These are phyloP conservation scores for Tritrichomonas foetus DNA, from an alignment of 208 protist genomes.

Conservation along the genomic window DNA sequence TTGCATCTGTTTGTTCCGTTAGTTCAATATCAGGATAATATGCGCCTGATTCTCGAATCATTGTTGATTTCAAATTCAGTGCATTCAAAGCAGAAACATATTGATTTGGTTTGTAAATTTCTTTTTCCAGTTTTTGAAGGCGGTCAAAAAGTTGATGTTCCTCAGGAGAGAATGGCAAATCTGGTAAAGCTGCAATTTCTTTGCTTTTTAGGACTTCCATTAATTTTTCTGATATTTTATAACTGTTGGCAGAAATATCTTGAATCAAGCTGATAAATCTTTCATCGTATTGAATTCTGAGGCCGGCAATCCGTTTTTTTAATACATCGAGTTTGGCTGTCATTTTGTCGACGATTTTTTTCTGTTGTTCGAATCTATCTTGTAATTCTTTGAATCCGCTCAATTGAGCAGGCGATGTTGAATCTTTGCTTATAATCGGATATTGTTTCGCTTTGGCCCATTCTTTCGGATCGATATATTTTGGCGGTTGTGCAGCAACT, in stretches of 20 bases:
- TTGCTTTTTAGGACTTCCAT: not conserved
- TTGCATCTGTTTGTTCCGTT: not conserved
- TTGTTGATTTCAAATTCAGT: not conserved
- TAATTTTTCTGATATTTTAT: not conserved
- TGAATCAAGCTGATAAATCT: not conserved
- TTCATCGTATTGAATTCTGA: not conserved
- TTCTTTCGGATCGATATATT: not conserved
- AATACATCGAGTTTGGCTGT: not conserved
- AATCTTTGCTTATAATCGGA: no score
- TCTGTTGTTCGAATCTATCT: not conserved
- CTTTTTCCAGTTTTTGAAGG: not conserved
- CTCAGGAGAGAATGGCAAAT: not conserved
- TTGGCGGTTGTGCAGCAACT: not conserved
- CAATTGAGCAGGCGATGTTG: not conserved
- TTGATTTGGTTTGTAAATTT: slow-evolving; percentile 12
- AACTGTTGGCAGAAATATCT: not conserved
- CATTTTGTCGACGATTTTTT: not conserved
- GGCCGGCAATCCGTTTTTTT: not conserved
- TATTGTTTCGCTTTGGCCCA: no score
- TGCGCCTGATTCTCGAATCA: not conserved
- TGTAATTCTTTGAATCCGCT: not conserved
- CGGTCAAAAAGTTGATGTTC: not conserved
- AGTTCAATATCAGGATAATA: not conserved
- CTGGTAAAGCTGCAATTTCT: not conserved
- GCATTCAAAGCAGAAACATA: not conserved